These are phyloP conservation scores for Taiwanofungus camphoratus DNA, from an alignment of 1,284 basidiomycete genomes.

Conservation along the genomic window DNA sequence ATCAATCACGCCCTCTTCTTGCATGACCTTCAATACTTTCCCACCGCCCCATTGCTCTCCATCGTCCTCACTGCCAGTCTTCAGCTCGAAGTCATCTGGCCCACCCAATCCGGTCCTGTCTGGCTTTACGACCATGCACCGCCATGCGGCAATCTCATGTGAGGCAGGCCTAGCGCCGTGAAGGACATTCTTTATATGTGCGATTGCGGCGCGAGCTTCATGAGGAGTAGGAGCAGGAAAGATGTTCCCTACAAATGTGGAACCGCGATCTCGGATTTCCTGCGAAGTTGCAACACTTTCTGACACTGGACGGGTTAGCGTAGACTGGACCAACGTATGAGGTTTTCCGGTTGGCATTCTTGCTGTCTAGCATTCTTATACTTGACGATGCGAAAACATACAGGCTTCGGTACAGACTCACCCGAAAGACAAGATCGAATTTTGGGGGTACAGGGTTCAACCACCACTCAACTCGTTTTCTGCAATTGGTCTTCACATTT, in stretches of 20 bases:
- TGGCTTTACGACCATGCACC: constrained; percentile 66
- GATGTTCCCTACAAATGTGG: constrained; percentile 58
- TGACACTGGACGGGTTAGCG: constrained; percentile 44
- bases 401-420: no score
- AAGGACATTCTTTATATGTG: constrained; percentile 46
- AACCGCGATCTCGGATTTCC: constrained; percentile 66
- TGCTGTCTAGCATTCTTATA: no score
- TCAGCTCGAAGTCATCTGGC: constrained; percentile 67
- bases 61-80: constrained; percentile 59
- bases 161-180: constrained; percentile 52
- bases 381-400: no score
- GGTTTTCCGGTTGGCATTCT: no score
- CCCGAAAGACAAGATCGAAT: no score
- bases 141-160: constrained; percentile 69
- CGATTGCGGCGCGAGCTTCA: constrained; percentile 41
- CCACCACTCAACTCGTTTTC: no score
- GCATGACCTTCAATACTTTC: constrained; percentile 64
- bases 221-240: constrained; percentile 46
- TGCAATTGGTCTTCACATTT: no score
- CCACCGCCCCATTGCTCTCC: constrained; percentile 67
- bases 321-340: no score
- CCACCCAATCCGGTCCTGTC: constrained; percentile 64
- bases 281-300: constrained; percentile 55
- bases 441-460: no score
- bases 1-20: constrained; percentile 52